Evolutionary conservation across 148 eudicot genomes (phyloP), one percentile per base, ranked within the genome.

Genomic region (Rhododendron vialii): DNA sequence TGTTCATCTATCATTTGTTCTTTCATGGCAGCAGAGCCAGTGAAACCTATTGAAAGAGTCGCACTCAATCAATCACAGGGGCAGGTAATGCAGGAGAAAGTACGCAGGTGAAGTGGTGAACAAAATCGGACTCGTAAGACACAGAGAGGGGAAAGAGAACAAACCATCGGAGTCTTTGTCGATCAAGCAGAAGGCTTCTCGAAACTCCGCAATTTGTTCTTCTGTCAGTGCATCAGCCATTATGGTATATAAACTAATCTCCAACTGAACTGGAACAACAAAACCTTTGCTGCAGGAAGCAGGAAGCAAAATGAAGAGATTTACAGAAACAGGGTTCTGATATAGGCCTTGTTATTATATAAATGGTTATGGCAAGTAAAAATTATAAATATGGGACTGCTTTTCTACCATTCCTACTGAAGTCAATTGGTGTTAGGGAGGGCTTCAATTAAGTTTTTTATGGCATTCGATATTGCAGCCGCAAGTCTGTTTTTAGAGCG

Each of bases 91-190:
- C 43, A 38, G 43, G 43, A 38, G 43, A 38, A 5, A 38, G 43
- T 38, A 38, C 43, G 43, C 43, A 38, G 43, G 43, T 38, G 43
- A 38, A 38, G 43, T 6, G 71, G 71, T 65, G 30, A n/a, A 65
- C 13, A 65, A 24, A 65, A 65, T 24, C 3, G 36, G 2, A 30
- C 6, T 48, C 24, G 10, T 12, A 17, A 36, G 47, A 15, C 9
- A 41, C 15, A 81, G 48, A 22, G 35, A 51, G 57, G 18, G 36
- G 30, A 20, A 2, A 20, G 4, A 83, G 24, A 13, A 88, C 88
- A 33, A 55, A 92, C 93, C 93, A 78, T 92, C 92, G 3, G 90
- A 89, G 69, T 90, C 87, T 78, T 88, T 92, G 81, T 92, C 92
- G 33, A 92, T 90, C 85, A 89, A n/a, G 55, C 74, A 90, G 81